These are phyloP conservation scores for Pseudogymnoascus sp. DNA, from an alignment of 2,329 filamentous ascomycete species.

Conservation along the genomic window DNA sequence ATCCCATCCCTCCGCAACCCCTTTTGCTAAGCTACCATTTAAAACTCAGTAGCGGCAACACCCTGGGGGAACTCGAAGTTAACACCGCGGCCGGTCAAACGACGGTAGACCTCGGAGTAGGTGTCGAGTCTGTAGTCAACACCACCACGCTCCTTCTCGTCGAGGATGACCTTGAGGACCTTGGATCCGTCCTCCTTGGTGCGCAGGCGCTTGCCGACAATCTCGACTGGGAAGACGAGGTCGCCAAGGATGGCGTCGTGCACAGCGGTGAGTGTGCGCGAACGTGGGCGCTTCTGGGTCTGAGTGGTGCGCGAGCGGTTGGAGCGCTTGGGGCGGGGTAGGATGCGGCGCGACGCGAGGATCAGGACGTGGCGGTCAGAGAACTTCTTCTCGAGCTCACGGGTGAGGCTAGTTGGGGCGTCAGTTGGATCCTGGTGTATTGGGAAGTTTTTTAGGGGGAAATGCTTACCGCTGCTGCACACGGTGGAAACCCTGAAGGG, in stretches of 20 bases:
- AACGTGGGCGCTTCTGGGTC: constrained; percentile 98
- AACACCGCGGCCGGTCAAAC: constrained; percentile 91
- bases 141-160: constrained; percentile 99
- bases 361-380: constrained; percentile 99
- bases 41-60: constrained; percentile 64
- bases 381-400: constrained; percentile 99
- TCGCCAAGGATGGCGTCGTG: constrained; percentile 97
- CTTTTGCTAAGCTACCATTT: constrained; percentile 36
- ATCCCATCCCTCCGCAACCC: constrained; percentile 9
- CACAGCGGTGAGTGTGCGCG: constrained; percentile 94
- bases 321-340: constrained; percentile 97
- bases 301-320: constrained; percentile 91
- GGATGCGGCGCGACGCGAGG: constrained; percentile 96
- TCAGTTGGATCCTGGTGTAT: not conserved
- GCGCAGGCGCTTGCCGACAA: constrained; percentile 96
- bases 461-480: constrained; percentile 93
- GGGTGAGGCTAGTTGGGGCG: constrained; percentile 65
- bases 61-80: constrained; percentile 97
- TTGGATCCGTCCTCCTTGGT: constrained; percentile 99
- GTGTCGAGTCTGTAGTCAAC: constrained; percentile 99
- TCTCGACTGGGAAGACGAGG: constrained; percentile 99
- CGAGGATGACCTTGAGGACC: constrained; percentile 96
- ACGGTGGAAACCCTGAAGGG: constrained; percentile 97
- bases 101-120: constrained; percentile 99
- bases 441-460: not conserved